These are phyloP conservation scores for Hylodesmum podocarpum DNA, from an alignment of 306 rosid genomes.

Conservation along the genomic window DNA sequence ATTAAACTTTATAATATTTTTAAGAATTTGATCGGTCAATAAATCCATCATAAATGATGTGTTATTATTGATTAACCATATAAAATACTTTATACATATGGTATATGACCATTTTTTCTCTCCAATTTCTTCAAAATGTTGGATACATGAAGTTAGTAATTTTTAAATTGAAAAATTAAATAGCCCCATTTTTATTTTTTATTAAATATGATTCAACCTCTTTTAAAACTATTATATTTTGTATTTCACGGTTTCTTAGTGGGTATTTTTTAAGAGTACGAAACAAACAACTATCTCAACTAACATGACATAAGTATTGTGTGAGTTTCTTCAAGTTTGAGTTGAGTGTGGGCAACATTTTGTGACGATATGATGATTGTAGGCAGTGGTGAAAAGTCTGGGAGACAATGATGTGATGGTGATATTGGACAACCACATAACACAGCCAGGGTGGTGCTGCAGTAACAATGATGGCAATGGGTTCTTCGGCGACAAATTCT, in stretches of 20 bases:
- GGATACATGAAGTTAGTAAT: too few species aligned
- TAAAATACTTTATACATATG: too few species aligned
- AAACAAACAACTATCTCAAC: background rate
- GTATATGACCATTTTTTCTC: too few species aligned
- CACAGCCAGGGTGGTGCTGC: slow-evolving; percentile 89
- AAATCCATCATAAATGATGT: too few species aligned
- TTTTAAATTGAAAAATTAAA: too few species aligned
- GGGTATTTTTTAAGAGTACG: background rate
- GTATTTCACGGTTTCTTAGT: background rate
- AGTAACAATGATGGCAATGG: slow-evolving; percentile 67
- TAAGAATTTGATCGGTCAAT: too few species aligned
- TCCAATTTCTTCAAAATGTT: too few species aligned
- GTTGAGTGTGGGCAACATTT: background rate
- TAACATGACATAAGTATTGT: background rate
- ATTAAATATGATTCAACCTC: background rate
- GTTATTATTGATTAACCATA: too few species aligned
- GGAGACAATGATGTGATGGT: slow-evolving; percentile 73
- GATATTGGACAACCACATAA: slow-evolving; percentile 75
- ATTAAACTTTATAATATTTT: too few species aligned
- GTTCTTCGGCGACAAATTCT: slow-evolving; percentile 69
- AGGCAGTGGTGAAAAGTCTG: slow-evolving; percentile 71
- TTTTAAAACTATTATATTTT: background rate
- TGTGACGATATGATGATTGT: background rate
- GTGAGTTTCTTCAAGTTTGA: background rate
- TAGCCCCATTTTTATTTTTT: background rate